phyloP scores from a whole-genome alignment of 805 yeast genomes.

The Wickerhamomyces ciferrii region DNA sequence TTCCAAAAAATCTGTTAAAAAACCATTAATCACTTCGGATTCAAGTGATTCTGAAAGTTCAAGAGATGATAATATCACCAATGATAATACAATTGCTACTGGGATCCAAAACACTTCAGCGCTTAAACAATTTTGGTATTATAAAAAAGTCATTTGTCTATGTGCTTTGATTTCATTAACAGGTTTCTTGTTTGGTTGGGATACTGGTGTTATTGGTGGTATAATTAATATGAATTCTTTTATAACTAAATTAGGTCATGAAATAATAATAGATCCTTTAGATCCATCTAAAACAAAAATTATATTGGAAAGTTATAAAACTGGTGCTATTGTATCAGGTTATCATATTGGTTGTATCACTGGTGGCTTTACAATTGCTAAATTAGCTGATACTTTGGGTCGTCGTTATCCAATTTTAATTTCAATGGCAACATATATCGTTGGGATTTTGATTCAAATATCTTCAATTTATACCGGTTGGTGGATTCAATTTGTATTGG shows the following conservation, averaged over 20 bases:
- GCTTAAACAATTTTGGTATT: not conserved
- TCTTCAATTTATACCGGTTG: conserved; percentile 33
- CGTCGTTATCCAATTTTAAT: conserved; percentile 54
- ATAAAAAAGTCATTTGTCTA: not conserved
- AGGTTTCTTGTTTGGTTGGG: conserved; percentile 72
- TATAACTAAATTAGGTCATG: conserved; percentile 42
- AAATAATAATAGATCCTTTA: too few species aligned
- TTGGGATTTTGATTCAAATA: conserved; percentile 57
- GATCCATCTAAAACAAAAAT: conserved; percentile 15
- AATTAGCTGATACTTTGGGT: conserved; percentile 55
- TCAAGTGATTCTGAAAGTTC: not conserved
- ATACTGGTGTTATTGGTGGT: conserved; percentile 74
- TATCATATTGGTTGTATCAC: conserved; percentile 70
- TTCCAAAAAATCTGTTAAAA: not conserved
- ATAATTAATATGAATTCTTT: conserved; percentile 57
- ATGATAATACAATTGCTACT: not conserved
- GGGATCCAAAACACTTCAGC: too few species aligned
- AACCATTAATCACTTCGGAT: not conserved
- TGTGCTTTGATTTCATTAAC: not conserved
- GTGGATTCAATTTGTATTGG: conserved; percentile 63
- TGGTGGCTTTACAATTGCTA: conserved; percentile 60
- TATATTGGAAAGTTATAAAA: conserved; percentile 27
- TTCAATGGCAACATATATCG: conserved; percentile 48
- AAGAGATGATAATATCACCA: not conserved
- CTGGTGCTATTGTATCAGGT: conserved; percentile 47